Evolutionary conservation across 441 rosid genomes (phyloP).

Genomic region (Hypseocharis bilobata): DNA sequence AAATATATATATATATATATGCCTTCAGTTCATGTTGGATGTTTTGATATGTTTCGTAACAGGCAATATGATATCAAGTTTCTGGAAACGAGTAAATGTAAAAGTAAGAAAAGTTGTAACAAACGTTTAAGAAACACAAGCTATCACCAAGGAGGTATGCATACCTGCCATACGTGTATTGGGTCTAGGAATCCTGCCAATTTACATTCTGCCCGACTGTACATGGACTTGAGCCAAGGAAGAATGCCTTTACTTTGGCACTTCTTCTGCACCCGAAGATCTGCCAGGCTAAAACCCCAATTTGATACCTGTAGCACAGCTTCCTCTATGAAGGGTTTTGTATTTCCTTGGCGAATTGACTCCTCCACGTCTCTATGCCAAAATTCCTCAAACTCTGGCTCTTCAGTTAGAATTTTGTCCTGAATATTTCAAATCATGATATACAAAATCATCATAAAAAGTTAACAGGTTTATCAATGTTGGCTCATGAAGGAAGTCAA

Average conservation of each 20-base stretch:
- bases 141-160: slow-evolving; percentile 2
- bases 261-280: slow-evolving; percentile 44
- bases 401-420: slow-evolving; percentile 43
- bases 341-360: slow-evolving; percentile 48
- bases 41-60: neutral
- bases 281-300: slow-evolving; percentile 54
- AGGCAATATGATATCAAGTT: no score
- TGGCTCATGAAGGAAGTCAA: neutral
- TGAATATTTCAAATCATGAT: slow-evolving; percentile 23
- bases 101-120: no score
- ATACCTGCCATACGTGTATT: slow-evolving; percentile 67
- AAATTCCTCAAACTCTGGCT: slow-evolving; percentile 37
- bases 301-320: slow-evolving; percentile 40
- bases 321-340: slow-evolving; percentile 54
- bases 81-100: no score
- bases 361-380: slow-evolving; percentile 63
- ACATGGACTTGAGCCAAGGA: slow-evolving; percentile 54
- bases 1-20: no score
- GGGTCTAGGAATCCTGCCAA: slow-evolving; percentile 48
- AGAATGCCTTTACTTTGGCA: slow-evolving; percentile 45
- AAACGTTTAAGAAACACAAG: neutral
- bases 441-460: neutral
- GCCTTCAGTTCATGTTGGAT: no score
- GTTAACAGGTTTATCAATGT: neutral
- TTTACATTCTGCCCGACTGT: slow-evolving; percentile 51